Conservation (phyloP, 2,329 filamentous ascomycete species). For the Colletotrichum sidae region DNA sequence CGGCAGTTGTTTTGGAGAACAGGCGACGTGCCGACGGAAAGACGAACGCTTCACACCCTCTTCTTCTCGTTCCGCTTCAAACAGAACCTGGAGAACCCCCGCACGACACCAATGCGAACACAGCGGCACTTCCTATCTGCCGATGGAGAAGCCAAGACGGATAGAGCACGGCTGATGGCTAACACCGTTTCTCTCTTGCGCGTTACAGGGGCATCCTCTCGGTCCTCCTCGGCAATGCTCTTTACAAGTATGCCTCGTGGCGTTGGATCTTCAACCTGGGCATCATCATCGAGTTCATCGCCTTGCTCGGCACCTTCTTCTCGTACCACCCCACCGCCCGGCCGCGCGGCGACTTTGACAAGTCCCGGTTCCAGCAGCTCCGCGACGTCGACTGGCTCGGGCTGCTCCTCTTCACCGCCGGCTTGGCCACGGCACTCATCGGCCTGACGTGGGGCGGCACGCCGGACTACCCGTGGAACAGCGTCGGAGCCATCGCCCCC, state of each 20-base stretch:
- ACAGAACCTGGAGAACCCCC: constrained; percentile 14
- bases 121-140: background rate
- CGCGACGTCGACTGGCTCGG: constrained; percentile 47
- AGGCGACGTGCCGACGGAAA: constrained; percentile 28
- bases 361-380: constrained; percentile 45
- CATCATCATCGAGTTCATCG: constrained; percentile 43
- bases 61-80: background rate
- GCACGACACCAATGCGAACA: constrained; percentile 6
- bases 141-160: constrained; percentile 1
- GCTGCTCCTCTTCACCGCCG: constrained; percentile 39
- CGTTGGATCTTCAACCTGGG: constrained; percentile 44
- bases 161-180: constrained; percentile 4
- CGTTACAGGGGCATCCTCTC: constrained; percentile 43
- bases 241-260: constrained; percentile 45
- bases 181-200: background rate
- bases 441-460: constrained; percentile 40
- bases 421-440: constrained; percentile 40
- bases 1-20: too few species aligned
- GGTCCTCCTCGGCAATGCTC: constrained; percentile 43
- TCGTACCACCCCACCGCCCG: constrained; percentile 44
- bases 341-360: constrained; percentile 44
- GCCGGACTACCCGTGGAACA: constrained; percentile 33
- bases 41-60: constrained; percentile 10
- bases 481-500: constrained; percentile 35
- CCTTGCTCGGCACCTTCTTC: constrained; percentile 41